A percentile compares a stretch with the other conserved stretches of the same genome.
Evolutionary conservation across 2,329 filamentous ascomycete species (phyloP).

Genomic region (Cladophialophora immunda): DNA sequence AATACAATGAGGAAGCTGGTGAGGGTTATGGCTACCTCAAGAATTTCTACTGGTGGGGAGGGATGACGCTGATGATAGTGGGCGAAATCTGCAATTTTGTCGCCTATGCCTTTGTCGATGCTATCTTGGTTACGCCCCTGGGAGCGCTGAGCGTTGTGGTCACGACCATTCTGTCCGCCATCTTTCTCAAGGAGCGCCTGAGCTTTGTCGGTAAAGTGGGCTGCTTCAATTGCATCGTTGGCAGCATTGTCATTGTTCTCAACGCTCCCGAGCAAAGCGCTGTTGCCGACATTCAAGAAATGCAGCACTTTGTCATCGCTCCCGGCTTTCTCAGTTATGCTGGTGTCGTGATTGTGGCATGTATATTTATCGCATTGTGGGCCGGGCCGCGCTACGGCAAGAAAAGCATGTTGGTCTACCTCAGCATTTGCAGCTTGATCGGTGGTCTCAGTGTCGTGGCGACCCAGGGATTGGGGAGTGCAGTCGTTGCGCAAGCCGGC

Average conservation of each 20-base stretch:
- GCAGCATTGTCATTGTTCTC: slow-evolving; percentile 90
- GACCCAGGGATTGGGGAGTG: slow-evolving; percentile 90
- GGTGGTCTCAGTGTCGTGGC: slow-evolving; percentile 94
- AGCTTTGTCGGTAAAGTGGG: slow-evolving; percentile 96
- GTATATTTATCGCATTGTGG: slow-evolving; percentile 76
- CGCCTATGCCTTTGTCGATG: slow-evolving; percentile 95
- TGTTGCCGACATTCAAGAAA: slow-evolving; percentile 86
- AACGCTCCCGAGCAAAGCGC: slow-evolving; percentile 89
- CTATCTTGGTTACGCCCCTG: slow-evolving; percentile 91
- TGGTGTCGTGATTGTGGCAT: slow-evolving; percentile 81
- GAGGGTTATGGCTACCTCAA: slow-evolving; percentile 98
- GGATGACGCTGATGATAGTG: slow-evolving; percentile 96
- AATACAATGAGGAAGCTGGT: slow-evolving; percentile 94
- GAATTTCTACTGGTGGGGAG: slow-evolving; percentile 92
- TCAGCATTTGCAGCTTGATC: slow-evolving; percentile 94
- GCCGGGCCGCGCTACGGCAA: slow-evolving; percentile 89
- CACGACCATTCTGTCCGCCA: slow-evolving; percentile 87
- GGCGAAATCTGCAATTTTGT: slow-evolving; percentile 98
- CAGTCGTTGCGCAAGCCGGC: slow-evolving; percentile 84
- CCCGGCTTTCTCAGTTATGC: slow-evolving; percentile 88
- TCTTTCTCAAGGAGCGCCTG: slow-evolving; percentile 93
- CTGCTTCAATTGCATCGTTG: slow-evolving; percentile 93
- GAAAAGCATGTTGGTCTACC: slow-evolving; percentile 96
- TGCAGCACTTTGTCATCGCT: slow-evolving; percentile 85
- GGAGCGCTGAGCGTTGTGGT: slow-evolving; percentile 93